Percentiles rank a stretch among this genome's conserved stretches.
Evolutionary conservation across 73 alveolate genomes (phyloP).

Genomic region (Paramecium tetraurelia): DNA sequence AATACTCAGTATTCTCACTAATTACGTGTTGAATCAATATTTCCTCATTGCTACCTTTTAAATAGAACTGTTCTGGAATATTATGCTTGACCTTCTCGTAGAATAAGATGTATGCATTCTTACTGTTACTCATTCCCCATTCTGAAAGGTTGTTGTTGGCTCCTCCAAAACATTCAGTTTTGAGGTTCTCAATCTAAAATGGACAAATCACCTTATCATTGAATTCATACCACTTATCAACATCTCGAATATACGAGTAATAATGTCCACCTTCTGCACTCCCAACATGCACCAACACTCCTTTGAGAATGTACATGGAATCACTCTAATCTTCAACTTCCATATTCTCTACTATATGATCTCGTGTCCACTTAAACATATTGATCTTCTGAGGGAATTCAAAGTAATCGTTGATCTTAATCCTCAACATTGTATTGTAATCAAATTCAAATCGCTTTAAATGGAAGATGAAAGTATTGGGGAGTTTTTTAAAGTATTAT

Average conservation of each 20-base stretch:
- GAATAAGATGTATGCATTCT: constrained; percentile 15
- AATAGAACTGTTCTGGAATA: background rate
- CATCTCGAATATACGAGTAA: constrained; percentile 62
- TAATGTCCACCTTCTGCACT: constrained; percentile 69
- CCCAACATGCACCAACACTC: constrained; percentile 70
- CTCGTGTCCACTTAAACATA: constrained; percentile 83
- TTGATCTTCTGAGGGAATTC: constrained; percentile 87
- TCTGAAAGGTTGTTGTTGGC: background rate
- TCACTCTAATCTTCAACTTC: constrained; percentile 15
- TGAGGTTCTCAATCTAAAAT: constrained; percentile 50
- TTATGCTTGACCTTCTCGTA: background rate
- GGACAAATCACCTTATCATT: constrained; percentile 37
- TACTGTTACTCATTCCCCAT: background rate
- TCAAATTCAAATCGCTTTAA: constrained; percentile 94
- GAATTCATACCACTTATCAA: constrained; percentile 60
- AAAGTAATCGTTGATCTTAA: constrained; percentile 90
- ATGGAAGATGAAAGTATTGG: constrained; percentile 81
- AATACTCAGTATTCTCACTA: background rate
- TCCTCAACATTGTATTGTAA: constrained; percentile 87
- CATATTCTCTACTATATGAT: constrained; percentile 51
- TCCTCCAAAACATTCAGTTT: constrained; percentile 56
- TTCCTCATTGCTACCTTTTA: background rate
- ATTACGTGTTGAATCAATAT: background rate
- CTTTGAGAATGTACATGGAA: constrained; percentile 41
- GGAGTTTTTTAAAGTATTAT: constrained; percentile 73